Conservation (phyloP, 345 rosid species). For the Physaria fendleri region DNA sequence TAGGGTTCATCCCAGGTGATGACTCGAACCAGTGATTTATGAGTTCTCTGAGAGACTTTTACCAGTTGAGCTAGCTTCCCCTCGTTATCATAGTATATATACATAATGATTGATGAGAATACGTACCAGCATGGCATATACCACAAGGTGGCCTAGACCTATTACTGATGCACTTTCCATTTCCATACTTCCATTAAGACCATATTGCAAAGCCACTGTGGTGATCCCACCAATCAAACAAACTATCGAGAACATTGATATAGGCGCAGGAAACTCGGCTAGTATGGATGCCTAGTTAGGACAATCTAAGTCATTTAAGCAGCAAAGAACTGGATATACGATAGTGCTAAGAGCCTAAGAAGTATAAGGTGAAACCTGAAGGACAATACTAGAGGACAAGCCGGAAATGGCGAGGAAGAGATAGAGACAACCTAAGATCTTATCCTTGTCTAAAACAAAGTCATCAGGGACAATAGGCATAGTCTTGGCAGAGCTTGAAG, state of each 20-base stretch:
- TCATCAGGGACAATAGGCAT: conserved; percentile 17
- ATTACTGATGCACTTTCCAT: conserved; percentile 41
- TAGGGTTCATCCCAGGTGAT: too few species aligned
- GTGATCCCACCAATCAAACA: conserved; percentile 58
- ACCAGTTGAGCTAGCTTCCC: too few species aligned
- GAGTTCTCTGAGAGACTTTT: too few species aligned
- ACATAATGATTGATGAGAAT: neutral
- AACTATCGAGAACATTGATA: conserved; percentile 59
- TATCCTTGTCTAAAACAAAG: conserved; percentile 35
- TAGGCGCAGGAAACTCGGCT: conserved; percentile 78
- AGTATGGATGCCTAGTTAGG: conserved; percentile 53
- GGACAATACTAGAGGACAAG: conserved; percentile 53
- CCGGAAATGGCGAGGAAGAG: conserved; percentile 57
- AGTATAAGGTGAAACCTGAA: conserved; percentile 51
- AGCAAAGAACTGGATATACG: neutral
- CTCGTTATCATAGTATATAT: too few species aligned
- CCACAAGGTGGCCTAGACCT: conserved; percentile 33
- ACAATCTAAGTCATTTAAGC: neutral
- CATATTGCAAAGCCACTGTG: conserved; percentile 42
- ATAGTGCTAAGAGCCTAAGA: neutral
- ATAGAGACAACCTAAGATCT: conserved; percentile 62
- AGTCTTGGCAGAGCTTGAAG: neutral
- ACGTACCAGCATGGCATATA: conserved; percentile 54
- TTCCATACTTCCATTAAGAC: conserved; percentile 38
- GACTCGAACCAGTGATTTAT: too few species aligned